phyloP scores from a whole-genome alignment of 1,284 basidiomycete species.

The Vanrija humicola region DNA sequence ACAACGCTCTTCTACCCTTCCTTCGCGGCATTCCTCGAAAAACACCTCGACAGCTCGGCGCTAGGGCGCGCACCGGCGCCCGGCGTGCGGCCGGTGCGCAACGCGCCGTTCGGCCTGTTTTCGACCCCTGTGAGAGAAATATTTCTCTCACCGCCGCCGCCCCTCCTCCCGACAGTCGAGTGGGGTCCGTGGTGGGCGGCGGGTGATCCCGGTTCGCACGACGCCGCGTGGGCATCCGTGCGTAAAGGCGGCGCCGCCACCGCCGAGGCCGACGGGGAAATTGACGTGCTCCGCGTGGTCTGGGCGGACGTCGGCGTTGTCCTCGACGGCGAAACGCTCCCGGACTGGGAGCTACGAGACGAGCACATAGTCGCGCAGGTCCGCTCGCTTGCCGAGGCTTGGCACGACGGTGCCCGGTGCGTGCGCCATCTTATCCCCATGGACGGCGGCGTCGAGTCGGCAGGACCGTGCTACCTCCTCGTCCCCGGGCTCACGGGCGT shows the following conservation, averaged over 20 bases:
- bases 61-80: too few species aligned
- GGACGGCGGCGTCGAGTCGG: constrained; percentile 3
- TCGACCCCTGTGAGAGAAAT: too few species aligned
- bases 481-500: constrained; percentile 8
- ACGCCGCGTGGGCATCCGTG: constrained; percentile 38
- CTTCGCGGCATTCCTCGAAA: constrained; percentile 69
- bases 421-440: constrained; percentile 23
- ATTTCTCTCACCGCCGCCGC: too few species aligned
- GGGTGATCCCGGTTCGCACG: constrained; percentile 18
- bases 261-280: constrained; percentile 38
- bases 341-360: constrained; percentile 8
- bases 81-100: too few species aligned
- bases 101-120: too few species aligned
- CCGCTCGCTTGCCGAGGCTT: constrained; percentile 20
- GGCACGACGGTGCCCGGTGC: constrained; percentile 28
- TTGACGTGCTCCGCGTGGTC: constrained; percentile 32
- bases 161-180: constrained; percentile 8
- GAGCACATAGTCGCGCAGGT: constrained; percentile 6
- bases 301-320: constrained; percentile 45
- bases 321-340: constrained; percentile 27
- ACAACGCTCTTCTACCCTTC: constrained; percentile 93
- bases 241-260: constrained; percentile 39
- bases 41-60: too few species aligned
- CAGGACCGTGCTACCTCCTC: constrained; percentile 29
- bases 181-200: background rate